phyloP scores from a whole-genome alignment of 768 basidiomycete species.

The Lyophyllum atratum region DNA sequence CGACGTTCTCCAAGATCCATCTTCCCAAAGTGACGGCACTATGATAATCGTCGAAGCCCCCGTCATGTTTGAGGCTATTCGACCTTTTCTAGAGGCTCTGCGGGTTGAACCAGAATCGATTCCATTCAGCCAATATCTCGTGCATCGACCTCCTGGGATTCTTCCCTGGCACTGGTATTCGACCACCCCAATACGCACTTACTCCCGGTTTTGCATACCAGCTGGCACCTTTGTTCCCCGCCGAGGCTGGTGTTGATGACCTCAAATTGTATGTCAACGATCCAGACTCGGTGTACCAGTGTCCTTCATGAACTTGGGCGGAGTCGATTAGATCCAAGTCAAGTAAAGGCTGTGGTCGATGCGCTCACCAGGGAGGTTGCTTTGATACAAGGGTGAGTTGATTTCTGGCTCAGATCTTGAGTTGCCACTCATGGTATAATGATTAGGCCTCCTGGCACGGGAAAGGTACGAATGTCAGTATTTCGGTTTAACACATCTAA shows the following conservation, averaged over 20 bases:
- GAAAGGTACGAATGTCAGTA: slow-evolving; percentile 49
- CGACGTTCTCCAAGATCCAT: slow-evolving; percentile 22
- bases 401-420: background rate
- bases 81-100: slow-evolving; percentile 68
- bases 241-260: slow-evolving; percentile 36
- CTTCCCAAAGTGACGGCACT: slow-evolving; percentile 18
- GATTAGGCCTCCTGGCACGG: slow-evolving; percentile 73
- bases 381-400: slow-evolving; percentile 68
- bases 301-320: slow-evolving; percentile 48
- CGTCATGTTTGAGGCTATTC: slow-evolving; percentile 67
- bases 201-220: slow-evolving; percentile 59
- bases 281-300: slow-evolving; percentile 40
- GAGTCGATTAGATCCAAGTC: slow-evolving; percentile 69
- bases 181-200: slow-evolving; percentile 55
- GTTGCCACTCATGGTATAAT: slow-evolving; percentile 1
- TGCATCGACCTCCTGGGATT: slow-evolving; percentile 40
- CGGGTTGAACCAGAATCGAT: slow-evolving; percentile 56
- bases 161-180: slow-evolving; percentile 36
- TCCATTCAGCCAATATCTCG: slow-evolving; percentile 58
- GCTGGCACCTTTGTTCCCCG: slow-evolving; percentile 53
- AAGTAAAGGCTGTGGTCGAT: slow-evolving; percentile 69
- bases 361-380: slow-evolving; percentile 59
- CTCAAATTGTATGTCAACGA: slow-evolving; percentile 44
- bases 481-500: background rate
- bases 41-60: slow-evolving; percentile 58